Evolutionary conservation across 1,284 basidiomycete genomes (phyloP).

Genomic region (Gomphus sp.): DNA sequence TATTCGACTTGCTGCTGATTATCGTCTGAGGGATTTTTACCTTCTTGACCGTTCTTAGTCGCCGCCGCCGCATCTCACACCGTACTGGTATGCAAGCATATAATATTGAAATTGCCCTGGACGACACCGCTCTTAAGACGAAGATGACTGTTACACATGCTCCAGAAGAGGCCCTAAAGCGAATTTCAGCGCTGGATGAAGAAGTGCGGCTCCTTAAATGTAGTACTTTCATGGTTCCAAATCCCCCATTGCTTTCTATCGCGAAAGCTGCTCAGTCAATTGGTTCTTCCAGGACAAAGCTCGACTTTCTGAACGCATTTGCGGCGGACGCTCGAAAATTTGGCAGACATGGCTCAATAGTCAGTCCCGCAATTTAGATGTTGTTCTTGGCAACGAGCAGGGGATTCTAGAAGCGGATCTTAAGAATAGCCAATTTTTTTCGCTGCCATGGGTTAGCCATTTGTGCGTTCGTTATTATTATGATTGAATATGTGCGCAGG

Average conservation of each 20-base stretch:
- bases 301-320: slow-evolving; percentile 81
- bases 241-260: slow-evolving; percentile 36
- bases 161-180: slow-evolving; percentile 61
- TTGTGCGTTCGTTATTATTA: too few relatives aligned
- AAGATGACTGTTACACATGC: too few relatives aligned
- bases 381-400: too few relatives aligned
- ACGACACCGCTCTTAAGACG: slow-evolving; percentile 69
- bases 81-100: slow-evolving; percentile 58
- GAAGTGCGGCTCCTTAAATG: slow-evolving; percentile 32
- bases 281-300: slow-evolving; percentile 79
- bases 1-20: too few relatives aligned
- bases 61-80: too few relatives aligned
- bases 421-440: too few relatives aligned
- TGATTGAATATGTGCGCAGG: too few relatives aligned
- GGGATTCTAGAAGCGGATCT: too few relatives aligned
- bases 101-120: slow-evolving; percentile 86
- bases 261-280: slow-evolving; percentile 72
- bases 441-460: too few relatives aligned
- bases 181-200: slow-evolving; percentile 78
- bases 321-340: slow-evolving; percentile 74
- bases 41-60: too few relatives aligned
- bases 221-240: background rate
- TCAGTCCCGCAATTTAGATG: slow-evolving; percentile 83
- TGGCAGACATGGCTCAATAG: slow-evolving; percentile 82
- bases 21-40: too few relatives aligned